Evolutionary conservation across 306 rosid species (phyloP).

Genomic region (Dryas alaskensis): DNA sequence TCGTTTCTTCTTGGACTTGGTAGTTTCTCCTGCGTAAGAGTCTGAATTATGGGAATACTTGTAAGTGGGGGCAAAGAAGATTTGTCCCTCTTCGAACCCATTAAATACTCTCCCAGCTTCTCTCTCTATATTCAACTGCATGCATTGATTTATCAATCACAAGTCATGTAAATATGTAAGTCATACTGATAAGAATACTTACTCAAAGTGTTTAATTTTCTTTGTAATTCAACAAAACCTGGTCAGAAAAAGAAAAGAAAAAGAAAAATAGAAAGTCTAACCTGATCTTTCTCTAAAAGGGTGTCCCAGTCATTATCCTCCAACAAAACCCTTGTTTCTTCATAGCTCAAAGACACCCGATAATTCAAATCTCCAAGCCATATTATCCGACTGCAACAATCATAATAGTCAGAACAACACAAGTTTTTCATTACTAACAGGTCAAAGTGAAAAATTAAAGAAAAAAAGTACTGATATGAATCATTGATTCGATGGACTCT

Average conservation of each 20-base stretch:
- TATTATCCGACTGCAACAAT: conserved; percentile 60
- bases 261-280: neutral
- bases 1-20: conserved; percentile 79
- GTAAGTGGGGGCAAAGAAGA: conserved; percentile 78
- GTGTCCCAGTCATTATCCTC: conserved; percentile 86
- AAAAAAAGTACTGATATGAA: no score
- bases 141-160: neutral
- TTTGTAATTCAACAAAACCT: neutral
- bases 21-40: conserved; percentile 78
- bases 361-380: conserved; percentile 98
- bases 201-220: neutral
- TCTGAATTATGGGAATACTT: conserved; percentile 83
- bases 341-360: conserved; percentile 76
- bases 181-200: neutral
- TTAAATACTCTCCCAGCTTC: conserved; percentile 70
- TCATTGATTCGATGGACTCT: no score
- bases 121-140: conserved; percentile 75
- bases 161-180: neutral
- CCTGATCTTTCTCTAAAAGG: conserved; percentile 79
- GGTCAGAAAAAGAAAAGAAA: no score
- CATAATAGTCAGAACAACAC: neutral
- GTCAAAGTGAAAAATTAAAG: no score
- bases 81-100: conserved; percentile 68
- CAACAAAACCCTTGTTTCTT: conserved; percentile 62
- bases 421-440: neutral